These are phyloP conservation scores for Colletotrichum lini DNA, from an alignment of 2,329 filamentous ascomycete genomes.

Conservation along the genomic window DNA sequence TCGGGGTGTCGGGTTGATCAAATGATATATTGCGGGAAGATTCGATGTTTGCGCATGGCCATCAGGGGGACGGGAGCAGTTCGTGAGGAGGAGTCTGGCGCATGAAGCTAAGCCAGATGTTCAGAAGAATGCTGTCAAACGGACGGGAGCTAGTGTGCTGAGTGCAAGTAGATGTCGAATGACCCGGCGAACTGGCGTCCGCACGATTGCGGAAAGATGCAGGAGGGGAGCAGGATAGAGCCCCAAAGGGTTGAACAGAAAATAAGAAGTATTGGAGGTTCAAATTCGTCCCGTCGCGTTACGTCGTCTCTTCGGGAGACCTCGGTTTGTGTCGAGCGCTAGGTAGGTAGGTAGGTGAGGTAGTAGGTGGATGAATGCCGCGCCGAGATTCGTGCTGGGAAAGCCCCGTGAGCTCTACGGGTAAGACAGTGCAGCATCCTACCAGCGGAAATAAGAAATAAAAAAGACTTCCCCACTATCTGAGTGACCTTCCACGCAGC, in stretches of 20 bases:
- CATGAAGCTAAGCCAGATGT: conserved; percentile 30
- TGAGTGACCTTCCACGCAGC: not conserved
- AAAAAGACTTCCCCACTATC: conserved; percentile 12
- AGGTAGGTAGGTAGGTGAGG: not conserved
- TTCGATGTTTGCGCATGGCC: conserved; percentile 20
- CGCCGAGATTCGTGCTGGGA: conserved; percentile 16
- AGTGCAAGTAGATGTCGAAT: not conserved
- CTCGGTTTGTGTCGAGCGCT: conserved; percentile 7
- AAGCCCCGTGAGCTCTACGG: conserved; percentile 23
- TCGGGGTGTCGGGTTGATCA: conserved; percentile 12
- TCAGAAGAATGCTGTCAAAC: conserved; percentile 13
- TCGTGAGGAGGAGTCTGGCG: conserved; percentile 15
- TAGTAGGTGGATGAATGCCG: conserved; percentile 15
- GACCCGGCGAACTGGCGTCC: not conserved
- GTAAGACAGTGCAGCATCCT: conserved; percentile 1
- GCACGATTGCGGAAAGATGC: not conserved
- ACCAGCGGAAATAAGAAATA: not conserved
- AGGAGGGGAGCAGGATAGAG: not conserved
- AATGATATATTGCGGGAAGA: not conserved
- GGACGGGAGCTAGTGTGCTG: conserved; percentile 12
- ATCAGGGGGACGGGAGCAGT: conserved; percentile 6
- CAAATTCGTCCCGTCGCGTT: conserved; percentile 20
- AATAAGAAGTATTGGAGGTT: conserved; percentile 10
- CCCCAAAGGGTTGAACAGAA: not conserved
- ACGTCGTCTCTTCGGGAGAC: conserved; percentile 25